A percentile compares a stretch with the other conserved stretches of the same genome.
Conservation (phyloP, 495 filamentous ascomycete genomes). For the Astrothelium subdiscretum region DNA sequence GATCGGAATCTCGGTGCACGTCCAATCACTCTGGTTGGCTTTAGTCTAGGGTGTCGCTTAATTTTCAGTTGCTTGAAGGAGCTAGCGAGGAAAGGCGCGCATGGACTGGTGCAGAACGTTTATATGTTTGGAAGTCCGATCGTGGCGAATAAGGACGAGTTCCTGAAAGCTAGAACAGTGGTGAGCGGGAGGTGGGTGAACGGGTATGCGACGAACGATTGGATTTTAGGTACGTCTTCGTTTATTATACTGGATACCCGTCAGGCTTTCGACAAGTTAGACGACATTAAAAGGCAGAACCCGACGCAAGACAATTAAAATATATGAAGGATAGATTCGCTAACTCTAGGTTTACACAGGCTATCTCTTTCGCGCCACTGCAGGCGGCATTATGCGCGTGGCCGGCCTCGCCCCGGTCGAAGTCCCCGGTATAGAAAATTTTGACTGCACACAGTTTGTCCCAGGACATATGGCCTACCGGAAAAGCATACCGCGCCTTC, state of each 20-base stretch:
- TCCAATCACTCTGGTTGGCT: conserved; percentile 91
- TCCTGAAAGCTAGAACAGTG: conserved; percentile 63
- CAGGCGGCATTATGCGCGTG: conserved; percentile 80
- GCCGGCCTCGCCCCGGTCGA: conserved; percentile 80
- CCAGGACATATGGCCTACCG: conserved; percentile 97
- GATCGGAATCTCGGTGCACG: conserved; percentile 84
- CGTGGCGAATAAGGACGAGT: conserved; percentile 88
- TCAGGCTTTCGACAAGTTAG: background rate
- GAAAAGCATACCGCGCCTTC: conserved; percentile 73
- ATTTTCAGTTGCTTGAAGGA: conserved; percentile 90
- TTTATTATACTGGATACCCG: background rate
- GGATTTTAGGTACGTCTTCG: conserved; percentile 60
- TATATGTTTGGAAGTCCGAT: conserved; percentile 89
- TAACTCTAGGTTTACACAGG: conserved; percentile 29
- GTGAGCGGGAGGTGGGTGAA: conserved; percentile 89
- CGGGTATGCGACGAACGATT: conserved; percentile 88
- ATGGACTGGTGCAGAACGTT: conserved; percentile 86
- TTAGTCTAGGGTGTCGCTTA: conserved; percentile 82
- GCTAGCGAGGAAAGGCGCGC: conserved; percentile 75
- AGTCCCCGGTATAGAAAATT: conserved; percentile 76
- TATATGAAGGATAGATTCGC: background rate
- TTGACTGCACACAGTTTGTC: conserved; percentile 76
- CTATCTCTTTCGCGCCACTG: conserved; percentile 91
- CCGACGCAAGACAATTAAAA: background rate
- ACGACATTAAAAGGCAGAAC: background rate